phyloP scores from a whole-genome alignment of 2,329 filamentous ascomycete genomes.

The Claviceps pusilla region DNA sequence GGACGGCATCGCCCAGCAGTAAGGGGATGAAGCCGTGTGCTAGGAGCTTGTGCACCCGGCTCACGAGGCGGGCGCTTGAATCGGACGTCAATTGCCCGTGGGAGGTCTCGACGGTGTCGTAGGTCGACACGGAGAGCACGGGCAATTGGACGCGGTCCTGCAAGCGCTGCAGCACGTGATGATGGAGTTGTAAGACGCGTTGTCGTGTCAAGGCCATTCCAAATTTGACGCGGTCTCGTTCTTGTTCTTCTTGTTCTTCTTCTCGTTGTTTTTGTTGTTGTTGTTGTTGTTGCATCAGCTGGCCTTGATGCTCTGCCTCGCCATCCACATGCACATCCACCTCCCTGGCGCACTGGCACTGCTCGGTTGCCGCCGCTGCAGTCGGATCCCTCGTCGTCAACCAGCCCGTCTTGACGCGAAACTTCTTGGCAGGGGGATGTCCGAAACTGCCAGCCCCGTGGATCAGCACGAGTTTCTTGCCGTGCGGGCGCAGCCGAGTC shows the following conservation, averaged over 20 bases:
- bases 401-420: conserved; percentile 1
- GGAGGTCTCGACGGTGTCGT: conserved; percentile 3
- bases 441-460: conserved; percentile 4
- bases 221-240: background rate
- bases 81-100: background rate
- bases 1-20: conserved; percentile 3
- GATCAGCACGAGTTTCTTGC: background rate
- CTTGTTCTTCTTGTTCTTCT: background rate
- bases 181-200: conserved; percentile 1
- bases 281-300: background rate
- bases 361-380: background rate
- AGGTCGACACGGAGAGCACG: conserved; percentile 1
- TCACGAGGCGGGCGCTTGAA: background rate
- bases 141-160: background rate
- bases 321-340: background rate
- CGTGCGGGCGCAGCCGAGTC: background rate
- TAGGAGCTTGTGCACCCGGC: background rate
- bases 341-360: background rate
- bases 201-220: conserved; percentile 3
- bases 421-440: conserved; percentile 1
- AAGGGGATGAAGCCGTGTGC: conserved; percentile 1
- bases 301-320: background rate
- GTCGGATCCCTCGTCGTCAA: background rate
- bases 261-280: background rate
- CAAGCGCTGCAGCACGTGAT: conserved; percentile 1